Conservation (phyloP, 2,329 filamentous ascomycete species). For the Metarhizium rileyi region DNA sequence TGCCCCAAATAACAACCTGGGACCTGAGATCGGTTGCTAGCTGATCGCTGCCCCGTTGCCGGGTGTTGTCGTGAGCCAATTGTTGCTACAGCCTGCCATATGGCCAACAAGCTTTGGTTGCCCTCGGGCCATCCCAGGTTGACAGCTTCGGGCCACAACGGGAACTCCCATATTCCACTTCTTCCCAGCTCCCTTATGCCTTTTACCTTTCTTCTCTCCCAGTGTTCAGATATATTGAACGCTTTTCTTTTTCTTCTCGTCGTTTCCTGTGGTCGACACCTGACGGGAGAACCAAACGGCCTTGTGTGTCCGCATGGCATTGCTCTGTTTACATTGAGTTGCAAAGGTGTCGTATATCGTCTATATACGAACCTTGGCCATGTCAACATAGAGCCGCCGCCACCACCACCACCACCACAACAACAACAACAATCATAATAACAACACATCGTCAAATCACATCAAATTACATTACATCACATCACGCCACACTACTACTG, state of each 20-base stretch:
- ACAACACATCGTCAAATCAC: no score
- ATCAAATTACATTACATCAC: background rate
- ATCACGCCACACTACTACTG: background rate
- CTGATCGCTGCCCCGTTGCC: conserved; percentile 9
- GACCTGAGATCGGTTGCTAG: conserved; percentile 8
- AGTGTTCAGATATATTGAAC: background rate
- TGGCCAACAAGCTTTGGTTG: conserved; percentile 6
- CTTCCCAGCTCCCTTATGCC: background rate
- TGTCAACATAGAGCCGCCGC: background rate
- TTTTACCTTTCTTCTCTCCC: background rate
- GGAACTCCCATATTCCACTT: background rate
- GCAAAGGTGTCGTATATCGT: background rate
- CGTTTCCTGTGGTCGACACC: background rate
- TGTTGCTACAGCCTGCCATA: conserved; percentile 7
- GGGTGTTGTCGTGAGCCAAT: conserved; percentile 5
- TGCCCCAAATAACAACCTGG: conserved; percentile 6
- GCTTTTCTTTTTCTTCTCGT: background rate
- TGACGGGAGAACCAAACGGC: background rate
- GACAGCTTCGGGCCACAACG: background rate
- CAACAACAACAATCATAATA: background rate
- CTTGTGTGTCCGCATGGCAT: background rate
- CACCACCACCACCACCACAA: background rate
- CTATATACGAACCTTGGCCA: background rate
- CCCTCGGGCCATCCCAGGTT: background rate
- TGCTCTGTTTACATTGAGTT: background rate